Evolutionary conservation across 1,139 yeast species (phyloP).

Genomic region (Lodderomyces theae): DNA sequence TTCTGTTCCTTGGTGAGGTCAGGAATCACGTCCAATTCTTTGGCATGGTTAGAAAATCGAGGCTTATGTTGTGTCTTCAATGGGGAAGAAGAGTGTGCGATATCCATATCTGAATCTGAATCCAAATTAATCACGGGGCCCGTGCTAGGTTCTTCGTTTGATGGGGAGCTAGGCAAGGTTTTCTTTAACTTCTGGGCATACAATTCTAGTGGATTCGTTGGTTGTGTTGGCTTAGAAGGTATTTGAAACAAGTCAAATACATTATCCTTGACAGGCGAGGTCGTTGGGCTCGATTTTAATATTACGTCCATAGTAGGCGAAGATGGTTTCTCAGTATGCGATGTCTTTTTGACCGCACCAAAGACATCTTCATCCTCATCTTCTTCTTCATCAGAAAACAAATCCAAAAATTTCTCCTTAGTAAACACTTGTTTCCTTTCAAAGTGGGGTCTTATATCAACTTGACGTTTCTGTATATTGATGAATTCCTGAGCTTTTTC

Average conservation of each 20-base stretch:
- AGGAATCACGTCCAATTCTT: constrained; percentile 25
- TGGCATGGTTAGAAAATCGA: constrained; percentile 14
- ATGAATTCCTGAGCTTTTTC: constrained; percentile 36
- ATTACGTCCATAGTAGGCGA: constrained; percentile 13
- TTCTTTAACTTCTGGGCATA: constrained; percentile 35
- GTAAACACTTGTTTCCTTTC: constrained; percentile 28
- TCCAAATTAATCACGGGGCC: constrained; percentile 23
- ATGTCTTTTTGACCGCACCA: background rate
- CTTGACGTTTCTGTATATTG: constrained; percentile 35
- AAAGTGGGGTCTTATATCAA: constrained; percentile 35
- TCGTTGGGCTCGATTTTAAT: constrained; percentile 17
- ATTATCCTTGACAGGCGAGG: constrained; percentile 33
- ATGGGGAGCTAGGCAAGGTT: constrained; percentile 25
- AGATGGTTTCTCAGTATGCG: constrained; percentile 7
- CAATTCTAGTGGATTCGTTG: constrained; percentile 32
- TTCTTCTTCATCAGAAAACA: constrained; percentile 32
- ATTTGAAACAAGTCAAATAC: constrained; percentile 19
- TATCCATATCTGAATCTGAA: constrained; percentile 18
- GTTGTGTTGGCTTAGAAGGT: constrained; percentile 9
- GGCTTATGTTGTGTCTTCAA: constrained; percentile 9
- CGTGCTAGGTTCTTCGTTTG: constrained; percentile 13
- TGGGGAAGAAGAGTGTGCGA: constrained; percentile 13
- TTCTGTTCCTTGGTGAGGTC: constrained; percentile 36
- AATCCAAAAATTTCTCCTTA: constrained; percentile 31
- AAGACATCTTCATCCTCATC: constrained; percentile 11